A percentile compares a stretch with the other conserved stretches of the same genome.
phyloP scores from a whole-genome alignment of 1,139 yeast species.

The Yamadazyma jaroonii region DNA sequence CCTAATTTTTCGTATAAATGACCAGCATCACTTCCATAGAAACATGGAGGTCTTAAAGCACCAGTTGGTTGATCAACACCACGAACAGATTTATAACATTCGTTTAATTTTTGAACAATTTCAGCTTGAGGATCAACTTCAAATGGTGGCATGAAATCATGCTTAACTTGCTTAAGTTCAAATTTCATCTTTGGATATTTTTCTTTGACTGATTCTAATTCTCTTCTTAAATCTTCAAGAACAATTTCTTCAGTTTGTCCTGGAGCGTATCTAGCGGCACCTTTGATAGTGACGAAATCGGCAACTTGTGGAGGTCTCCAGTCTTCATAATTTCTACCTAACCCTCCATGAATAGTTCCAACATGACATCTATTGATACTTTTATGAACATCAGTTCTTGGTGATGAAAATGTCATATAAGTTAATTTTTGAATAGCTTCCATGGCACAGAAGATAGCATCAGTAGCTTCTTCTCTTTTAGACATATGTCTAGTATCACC shows the following conservation, averaged over 20 bases:
- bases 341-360: conserved; percentile 15
- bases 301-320: conserved; percentile 25
- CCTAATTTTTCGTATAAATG: conserved; percentile 22
- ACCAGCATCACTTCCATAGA: conserved; percentile 26
- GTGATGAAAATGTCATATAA: conserved; percentile 15
- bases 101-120: conserved; percentile 17
- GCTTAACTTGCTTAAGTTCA: conserved; percentile 17
- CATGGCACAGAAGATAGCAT: conserved; percentile 15
- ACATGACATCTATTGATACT: conserved; percentile 15
- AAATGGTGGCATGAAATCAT: conserved; percentile 25
- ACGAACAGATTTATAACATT: conserved; percentile 16
- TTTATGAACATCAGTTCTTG: conserved; percentile 10
- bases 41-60: conserved; percentile 23
- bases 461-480: conserved; percentile 15
- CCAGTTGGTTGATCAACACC: conserved; percentile 23
- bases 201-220: conserved; percentile 18
- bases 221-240: conserved; percentile 17
- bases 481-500: conserved; percentile 16
- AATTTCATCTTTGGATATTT: conserved; percentile 22
- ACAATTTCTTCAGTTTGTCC: conserved; percentile 20
- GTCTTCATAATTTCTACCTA: conserved; percentile 13
- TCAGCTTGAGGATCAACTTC: conserved; percentile 20
- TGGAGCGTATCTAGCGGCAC: conserved; percentile 25
- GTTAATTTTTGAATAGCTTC: conserved; percentile 14
- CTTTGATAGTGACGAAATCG: conserved; percentile 23